phyloP scores from a whole-genome alignment of 2,329 filamentous ascomycete genomes.

The Alternaria brassicae region DNA sequence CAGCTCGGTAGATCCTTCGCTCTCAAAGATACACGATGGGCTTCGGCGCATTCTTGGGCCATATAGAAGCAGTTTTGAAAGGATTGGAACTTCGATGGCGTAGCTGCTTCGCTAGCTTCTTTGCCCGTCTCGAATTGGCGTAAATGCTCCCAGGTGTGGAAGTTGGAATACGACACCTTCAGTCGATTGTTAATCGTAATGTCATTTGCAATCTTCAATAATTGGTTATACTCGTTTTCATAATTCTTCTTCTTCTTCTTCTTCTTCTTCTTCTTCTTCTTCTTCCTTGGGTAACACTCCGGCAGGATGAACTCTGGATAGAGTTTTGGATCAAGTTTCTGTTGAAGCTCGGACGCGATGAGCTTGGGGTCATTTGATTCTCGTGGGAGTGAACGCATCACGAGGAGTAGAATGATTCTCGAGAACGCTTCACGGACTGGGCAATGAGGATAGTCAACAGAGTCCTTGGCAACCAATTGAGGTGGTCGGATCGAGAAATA shows the following conservation, averaged over 20 bases:
- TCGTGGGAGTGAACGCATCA: neutral
- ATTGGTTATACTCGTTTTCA: neutral
- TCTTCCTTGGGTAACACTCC: neutral
- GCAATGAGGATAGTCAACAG: neutral
- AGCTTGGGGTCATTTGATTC: neutral
- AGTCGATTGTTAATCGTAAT: neutral
- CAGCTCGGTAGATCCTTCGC: neutral
- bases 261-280: neutral
- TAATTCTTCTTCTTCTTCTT: neutral
- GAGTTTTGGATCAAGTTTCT: neutral
- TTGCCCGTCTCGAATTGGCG: neutral
- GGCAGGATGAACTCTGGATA: neutral
- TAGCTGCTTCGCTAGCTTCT: neutral
- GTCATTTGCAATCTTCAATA: neutral
- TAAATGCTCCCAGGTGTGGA: neutral
- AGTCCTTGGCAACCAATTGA: neutral
- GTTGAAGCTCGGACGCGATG: neutral
- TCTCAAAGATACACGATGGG: neutral
- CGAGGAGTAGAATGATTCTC: neutral
- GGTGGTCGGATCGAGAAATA: neutral
- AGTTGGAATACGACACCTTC: neutral
- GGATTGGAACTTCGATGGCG: neutral
- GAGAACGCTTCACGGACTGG: neutral
- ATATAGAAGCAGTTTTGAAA: slow-evolving; percentile 1
- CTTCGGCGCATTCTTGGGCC: neutral